Conservation (phyloP, 495 filamentous ascomycete genomes). For the Tetracladium setigerum region DNA sequence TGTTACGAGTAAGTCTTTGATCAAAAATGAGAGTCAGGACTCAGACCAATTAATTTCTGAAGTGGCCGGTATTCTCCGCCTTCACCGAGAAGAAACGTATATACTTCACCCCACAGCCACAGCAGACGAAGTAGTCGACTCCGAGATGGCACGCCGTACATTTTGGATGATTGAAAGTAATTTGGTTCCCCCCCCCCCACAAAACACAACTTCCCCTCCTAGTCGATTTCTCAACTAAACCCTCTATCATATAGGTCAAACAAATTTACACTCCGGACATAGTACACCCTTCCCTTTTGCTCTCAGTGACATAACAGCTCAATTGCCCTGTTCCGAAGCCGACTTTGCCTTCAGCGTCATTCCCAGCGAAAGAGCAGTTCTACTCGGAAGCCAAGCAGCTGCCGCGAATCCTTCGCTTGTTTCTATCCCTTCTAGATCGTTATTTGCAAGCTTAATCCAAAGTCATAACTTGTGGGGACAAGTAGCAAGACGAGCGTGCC, state of each 20-base stretch:
- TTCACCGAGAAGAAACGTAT: constrained; percentile 46
- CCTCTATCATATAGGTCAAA: constrained; percentile 27
- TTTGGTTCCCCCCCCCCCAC: background rate
- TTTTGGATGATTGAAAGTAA: constrained; percentile 43
- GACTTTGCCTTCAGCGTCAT: constrained; percentile 36
- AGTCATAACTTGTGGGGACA: constrained; percentile 41
- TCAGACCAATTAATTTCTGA: constrained; percentile 1
- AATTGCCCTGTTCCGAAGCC: constrained; percentile 39
- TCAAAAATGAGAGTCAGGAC: no score
- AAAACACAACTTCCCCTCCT: background rate
- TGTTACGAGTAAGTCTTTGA: constrained; percentile 16
- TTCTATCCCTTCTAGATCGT: constrained; percentile 29
- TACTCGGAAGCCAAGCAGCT: constrained; percentile 40
- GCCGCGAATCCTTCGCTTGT: constrained; percentile 33
- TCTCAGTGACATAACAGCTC: constrained; percentile 39
- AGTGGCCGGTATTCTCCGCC: constrained; percentile 41
- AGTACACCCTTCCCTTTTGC: constrained; percentile 37
- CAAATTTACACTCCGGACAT: constrained; percentile 41
- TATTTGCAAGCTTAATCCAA: constrained; percentile 44
- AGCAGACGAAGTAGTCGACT: constrained; percentile 8
- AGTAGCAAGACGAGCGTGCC: constrained; percentile 31
- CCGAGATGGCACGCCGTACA: constrained; percentile 10
- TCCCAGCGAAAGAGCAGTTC: constrained; percentile 38
- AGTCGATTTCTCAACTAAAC: background rate
- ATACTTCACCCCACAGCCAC: constrained; percentile 1